phyloP scores from a whole-genome alignment of 2,329 filamentous ascomycete genomes.

The Aspergillus thermomutatus region DNA sequence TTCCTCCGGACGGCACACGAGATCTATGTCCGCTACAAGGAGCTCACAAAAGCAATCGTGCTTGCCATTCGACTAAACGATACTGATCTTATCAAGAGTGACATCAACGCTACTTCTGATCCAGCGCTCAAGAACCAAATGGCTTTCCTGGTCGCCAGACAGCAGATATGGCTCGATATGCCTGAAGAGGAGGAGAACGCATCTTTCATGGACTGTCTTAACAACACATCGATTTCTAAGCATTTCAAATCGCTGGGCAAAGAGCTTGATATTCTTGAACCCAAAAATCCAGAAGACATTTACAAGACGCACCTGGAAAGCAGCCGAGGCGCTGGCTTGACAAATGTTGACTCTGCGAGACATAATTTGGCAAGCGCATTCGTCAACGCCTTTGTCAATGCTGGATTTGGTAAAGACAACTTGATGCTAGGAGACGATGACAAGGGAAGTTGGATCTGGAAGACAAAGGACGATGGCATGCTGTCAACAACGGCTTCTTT shows the following conservation, averaged over 20 bases:
- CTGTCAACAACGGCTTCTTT: slow-evolving; percentile 92
- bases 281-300: slow-evolving; percentile 96
- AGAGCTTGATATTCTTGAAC: slow-evolving; percentile 94
- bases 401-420: slow-evolving; percentile 92
- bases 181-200: slow-evolving; percentile 64
- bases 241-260: slow-evolving; percentile 93
- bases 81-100: slow-evolving; percentile 72
- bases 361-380: slow-evolving; percentile 96
- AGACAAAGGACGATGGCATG: slow-evolving; percentile 98
- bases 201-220: slow-evolving; percentile 76
- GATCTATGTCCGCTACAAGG: slow-evolving; percentile 91
- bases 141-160: slow-evolving; percentile 85
- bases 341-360: slow-evolving; percentile 89
- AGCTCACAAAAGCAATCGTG: slow-evolving; percentile 88
- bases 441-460: slow-evolving; percentile 96
- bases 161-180: slow-evolving; percentile 79
- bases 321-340: slow-evolving; percentile 85
- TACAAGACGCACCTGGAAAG: slow-evolving; percentile 99
- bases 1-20: slow-evolving; percentile 90
- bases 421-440: slow-evolving; percentile 91
- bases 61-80: slow-evolving; percentile 93
- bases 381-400: slow-evolving; percentile 95
- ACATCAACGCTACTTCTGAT: slow-evolving; percentile 78
- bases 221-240: slow-evolving; percentile 82
- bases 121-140: slow-evolving; percentile 86